These are phyloP conservation scores for Lentinula guzmanii DNA, from an alignment of 768 basidiomycete genomes.

Conservation along the genomic window DNA sequence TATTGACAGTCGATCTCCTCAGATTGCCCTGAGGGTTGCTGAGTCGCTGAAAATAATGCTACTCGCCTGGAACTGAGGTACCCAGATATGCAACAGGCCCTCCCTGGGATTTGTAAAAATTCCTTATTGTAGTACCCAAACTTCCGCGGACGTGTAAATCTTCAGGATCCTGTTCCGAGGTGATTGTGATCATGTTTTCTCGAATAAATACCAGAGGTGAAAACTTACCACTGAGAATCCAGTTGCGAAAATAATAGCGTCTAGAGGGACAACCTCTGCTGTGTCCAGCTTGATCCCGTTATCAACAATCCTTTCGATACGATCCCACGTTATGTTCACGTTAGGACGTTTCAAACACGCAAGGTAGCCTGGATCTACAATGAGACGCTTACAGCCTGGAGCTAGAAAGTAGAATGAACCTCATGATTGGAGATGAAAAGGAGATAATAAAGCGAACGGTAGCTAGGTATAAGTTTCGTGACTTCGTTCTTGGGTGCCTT, in stretches of 20 bases:
- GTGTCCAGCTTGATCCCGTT: conserved; percentile 44
- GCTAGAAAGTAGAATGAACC: conserved; percentile 21
- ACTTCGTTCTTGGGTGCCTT: conserved; percentile 44
- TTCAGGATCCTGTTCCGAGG: conserved; percentile 24
- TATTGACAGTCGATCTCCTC: background rate
- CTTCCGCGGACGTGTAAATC: conserved; percentile 36
- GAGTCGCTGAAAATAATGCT: background rate
- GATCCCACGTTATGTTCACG: conserved; percentile 43
- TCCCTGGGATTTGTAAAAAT: conserved; percentile 42
- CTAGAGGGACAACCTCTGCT: conserved; percentile 43
- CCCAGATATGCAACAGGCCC: conserved; percentile 52
- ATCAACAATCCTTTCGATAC: conserved; percentile 40
- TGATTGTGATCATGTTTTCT: background rate
- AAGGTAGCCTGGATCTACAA: conserved; percentile 56
- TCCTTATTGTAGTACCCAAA: conserved; percentile 31
- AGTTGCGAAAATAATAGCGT: conserved; percentile 54
- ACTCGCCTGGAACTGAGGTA: conserved; percentile 30
- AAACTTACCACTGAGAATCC: conserved; percentile 43
- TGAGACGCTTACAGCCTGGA: conserved; percentile 59
- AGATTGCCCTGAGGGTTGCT: background rate
- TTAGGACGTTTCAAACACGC: conserved; percentile 46
- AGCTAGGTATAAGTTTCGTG: conserved; percentile 42
- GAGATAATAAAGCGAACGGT: conserved; percentile 29
- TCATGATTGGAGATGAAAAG: background rate
- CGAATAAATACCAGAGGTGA: background rate